Evolutionary conservation across 306 rosid genomes (phyloP).

Genomic region (Begonia loranthoides): DNA sequence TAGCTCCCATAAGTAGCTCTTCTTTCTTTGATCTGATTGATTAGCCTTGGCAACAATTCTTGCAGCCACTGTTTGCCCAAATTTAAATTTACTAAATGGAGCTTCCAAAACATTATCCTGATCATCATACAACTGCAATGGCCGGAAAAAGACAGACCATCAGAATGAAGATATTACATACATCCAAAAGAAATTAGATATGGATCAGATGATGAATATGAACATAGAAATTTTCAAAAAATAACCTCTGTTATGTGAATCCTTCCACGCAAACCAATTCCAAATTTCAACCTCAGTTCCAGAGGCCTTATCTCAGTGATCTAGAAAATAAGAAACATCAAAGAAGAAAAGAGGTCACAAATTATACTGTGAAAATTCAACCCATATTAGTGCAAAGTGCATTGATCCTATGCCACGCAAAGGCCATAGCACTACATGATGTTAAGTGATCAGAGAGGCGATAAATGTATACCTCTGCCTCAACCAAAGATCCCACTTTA

Average conservation of each 20-base stretch:
- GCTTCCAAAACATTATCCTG: conserved; percentile 31
- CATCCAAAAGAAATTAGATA: conserved; percentile 3
- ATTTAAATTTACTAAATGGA: conserved; percentile 49
- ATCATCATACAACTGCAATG: conserved; percentile 43
- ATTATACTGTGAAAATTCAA: not conserved
- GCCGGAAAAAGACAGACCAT: not conserved
- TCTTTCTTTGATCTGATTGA: conserved; percentile 27
- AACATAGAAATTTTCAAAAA: not conserved
- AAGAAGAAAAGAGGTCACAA: conserved; percentile 4
- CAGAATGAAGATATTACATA: not conserved
- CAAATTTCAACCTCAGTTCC: conserved; percentile 78
- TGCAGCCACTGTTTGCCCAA: conserved; percentile 75
- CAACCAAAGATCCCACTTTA: conserved; percentile 73
- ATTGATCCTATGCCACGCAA: too few relatives aligned
- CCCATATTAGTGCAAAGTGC: too few relatives aligned
- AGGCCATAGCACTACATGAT: too few relatives aligned
- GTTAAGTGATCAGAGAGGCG: not conserved
- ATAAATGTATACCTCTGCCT: conserved; percentile 59
- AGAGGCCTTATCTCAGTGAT: conserved; percentile 68
- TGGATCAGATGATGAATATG: not conserved
- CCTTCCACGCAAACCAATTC: conserved; percentile 57
- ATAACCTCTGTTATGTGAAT: conserved; percentile 82
- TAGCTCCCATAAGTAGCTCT: conserved; percentile 58
- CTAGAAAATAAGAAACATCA: conserved; percentile 27
- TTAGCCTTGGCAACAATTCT: conserved; percentile 58